These are phyloP conservation scores for Rosa lucieae DNA, from an alignment of 306 rosid genomes.

Conservation along the genomic window DNA sequence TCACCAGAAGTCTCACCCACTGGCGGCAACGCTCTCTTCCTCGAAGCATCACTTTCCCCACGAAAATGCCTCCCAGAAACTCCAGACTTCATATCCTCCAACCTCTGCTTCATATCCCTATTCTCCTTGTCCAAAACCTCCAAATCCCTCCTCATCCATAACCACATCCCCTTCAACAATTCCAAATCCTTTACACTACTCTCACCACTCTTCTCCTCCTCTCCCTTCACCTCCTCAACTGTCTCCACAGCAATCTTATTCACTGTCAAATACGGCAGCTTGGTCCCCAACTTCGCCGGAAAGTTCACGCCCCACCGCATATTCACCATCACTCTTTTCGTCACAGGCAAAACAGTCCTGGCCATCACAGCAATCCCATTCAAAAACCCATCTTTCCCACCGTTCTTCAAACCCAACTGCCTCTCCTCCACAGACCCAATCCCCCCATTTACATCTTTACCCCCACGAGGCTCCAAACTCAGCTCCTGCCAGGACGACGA, in stretches of 20 bases:
- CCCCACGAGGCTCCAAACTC: conserved; percentile 57
- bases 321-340: conserved; percentile 47
- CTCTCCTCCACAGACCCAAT: conserved; percentile 30
- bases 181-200: conserved; percentile 40
- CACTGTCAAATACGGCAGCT: conserved; percentile 57
- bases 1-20: conserved; percentile 35
- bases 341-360: conserved; percentile 54
- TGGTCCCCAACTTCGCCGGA: conserved; percentile 38
- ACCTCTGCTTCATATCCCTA: conserved; percentile 55
- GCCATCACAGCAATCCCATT: conserved; percentile 62
- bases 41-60: conserved; percentile 26
- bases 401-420: conserved; percentile 33
- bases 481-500: conserved; percentile 68
- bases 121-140: conserved; percentile 68
- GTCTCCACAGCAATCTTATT: conserved; percentile 74
- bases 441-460: conserved; percentile 23
- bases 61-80: conserved; percentile 26
- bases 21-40: conserved; percentile 24
- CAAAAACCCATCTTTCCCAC: conserved; percentile 38
- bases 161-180: conserved; percentile 55
- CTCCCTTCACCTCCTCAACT: conserved; percentile 39
- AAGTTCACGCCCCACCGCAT: conserved; percentile 67
- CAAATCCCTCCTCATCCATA: conserved; percentile 64
- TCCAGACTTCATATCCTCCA: conserved; percentile 54
- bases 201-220: conserved; percentile 19